Base-by-base conservation (phyloP, 2,329 filamentous ascomycete species). In the Rutstroemia sp. region DNA sequence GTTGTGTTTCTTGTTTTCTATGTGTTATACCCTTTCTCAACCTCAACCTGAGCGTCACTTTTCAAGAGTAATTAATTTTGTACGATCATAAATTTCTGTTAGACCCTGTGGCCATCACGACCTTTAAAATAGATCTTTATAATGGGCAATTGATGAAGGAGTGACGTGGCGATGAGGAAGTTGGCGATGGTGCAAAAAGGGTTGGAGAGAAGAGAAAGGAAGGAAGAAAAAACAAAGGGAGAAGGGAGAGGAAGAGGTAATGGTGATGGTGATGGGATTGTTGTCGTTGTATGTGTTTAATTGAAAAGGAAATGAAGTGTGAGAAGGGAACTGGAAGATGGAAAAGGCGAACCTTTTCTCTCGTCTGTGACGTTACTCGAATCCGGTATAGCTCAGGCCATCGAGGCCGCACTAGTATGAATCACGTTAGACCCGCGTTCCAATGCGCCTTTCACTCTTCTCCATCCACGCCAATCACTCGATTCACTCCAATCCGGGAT, bases 1-100 rank as follows among this genome's bases (percentile, higher is more conserved):
- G 19, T 19, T 27, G 34, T 52, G 34, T 52, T 52, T 52, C 23
- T 58, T 59, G 53, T 57, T 56, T 62, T 57, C 60, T 61, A 59
- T 57, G n/a, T 45, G 27, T 30, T 30, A 30, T 50, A 50, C 57
- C 57, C 54, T 56, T 59, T 50, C 54, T 49, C 42, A 23, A 21
- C 48, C 48, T 16, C 42, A 23, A 21, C 48, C 48, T 16, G 46
- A 14, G 16, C 38, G 48, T 56, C 54, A 56, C 54, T 56, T 56
- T 55, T 54, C 38, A n/a, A n/a, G 64, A 66, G 62, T 60, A 68
- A 63, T 65, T 66, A 59, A 66, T 65, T 40, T 61, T 65, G 64
- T 69, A 68, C 63, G 61, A 66, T 67, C 63, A 45, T 45, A 45
- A 45, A 21, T 17, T 45, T 45, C 19, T 12, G n/a, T 45, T 19